These are phyloP conservation scores for Aspergillus caelatus DNA, from an alignment of 2,329 filamentous ascomycete species.

Conservation along the genomic window DNA sequence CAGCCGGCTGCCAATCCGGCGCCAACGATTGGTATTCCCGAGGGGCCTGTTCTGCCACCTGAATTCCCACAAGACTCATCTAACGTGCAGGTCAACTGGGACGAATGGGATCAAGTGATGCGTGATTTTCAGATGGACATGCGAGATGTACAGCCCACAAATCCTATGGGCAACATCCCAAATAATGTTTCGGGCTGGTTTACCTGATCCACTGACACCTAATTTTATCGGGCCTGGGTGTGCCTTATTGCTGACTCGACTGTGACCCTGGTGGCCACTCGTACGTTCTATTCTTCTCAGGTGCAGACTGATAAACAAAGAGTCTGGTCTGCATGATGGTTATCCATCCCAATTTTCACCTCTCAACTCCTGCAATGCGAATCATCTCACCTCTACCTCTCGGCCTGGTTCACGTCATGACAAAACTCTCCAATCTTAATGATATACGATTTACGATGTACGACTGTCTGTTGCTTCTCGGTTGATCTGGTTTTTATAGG, in stretches of 20 bases:
- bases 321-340: background rate
- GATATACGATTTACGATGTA: slow-evolving; percentile 13
- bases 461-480: background rate
- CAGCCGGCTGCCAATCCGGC: slow-evolving; percentile 12
- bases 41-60: slow-evolving; percentile 13
- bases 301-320: background rate
- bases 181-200: slow-evolving; percentile 34
- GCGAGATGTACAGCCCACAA: slow-evolving; percentile 26
- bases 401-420: background rate
- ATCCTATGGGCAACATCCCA: slow-evolving; percentile 26
- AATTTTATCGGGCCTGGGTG: background rate
- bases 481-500: background rate
- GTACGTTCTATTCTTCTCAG: background rate
- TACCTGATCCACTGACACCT: slow-evolving; percentile 18
- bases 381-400: background rate
- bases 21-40: slow-evolving; percentile 15
- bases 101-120: slow-evolving; percentile 43
- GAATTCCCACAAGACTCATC: slow-evolving; percentile 21
- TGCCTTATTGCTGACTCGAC: background rate
- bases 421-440: slow-evolving; percentile 9
- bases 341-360: background rate
- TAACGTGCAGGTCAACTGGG: slow-evolving; percentile 31
- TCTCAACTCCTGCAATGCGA: background rate
- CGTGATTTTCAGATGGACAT: slow-evolving; percentile 43
- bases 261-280: slow-evolving; percentile 5